These are phyloP conservation scores for Mucor saturninus DNA, from an alignment of 371 early-diverging fungal genomes.

Conservation along the genomic window DNA sequence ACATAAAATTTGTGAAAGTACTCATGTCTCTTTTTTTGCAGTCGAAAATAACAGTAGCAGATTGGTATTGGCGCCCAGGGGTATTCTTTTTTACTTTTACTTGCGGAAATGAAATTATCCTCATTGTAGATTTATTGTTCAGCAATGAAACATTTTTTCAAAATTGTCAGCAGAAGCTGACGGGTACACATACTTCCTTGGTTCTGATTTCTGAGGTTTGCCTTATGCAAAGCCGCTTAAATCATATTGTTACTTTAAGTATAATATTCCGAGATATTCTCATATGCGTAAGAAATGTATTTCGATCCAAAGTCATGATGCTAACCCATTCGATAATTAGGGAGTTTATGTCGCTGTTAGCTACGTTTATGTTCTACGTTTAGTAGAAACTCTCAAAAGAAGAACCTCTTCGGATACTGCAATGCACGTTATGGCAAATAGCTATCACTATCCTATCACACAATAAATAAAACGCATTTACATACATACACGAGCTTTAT, in stretches of 20 bases:
- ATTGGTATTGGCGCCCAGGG: conserved; percentile 35
- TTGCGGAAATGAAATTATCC: conserved; percentile 11
- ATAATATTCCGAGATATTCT: conserved; percentile 16
- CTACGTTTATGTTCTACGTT: conserved; percentile 16
- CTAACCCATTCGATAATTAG: background rate
- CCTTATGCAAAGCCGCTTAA: conserved; percentile 11
- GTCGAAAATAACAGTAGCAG: conserved; percentile 27
- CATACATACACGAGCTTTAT: background rate
- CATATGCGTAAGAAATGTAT: conserved; percentile 16
- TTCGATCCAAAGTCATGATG: background rate
- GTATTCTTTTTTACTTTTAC: conserved; percentile 27
- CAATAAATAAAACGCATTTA: conserved; percentile 7
- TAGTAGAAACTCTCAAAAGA: conserved; percentile 8
- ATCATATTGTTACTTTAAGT: conserved; percentile 4
- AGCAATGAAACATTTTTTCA: conserved; percentile 4
- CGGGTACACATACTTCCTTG: background rate
- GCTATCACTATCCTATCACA: conserved; percentile 12
- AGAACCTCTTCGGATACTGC: conserved; percentile 11
- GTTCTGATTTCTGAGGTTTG: conserved; percentile 18
- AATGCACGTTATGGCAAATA: conserved; percentile 9
- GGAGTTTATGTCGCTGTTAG: conserved; percentile 17
- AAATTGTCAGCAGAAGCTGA: conserved; percentile 17
- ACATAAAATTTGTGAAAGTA: background rate
- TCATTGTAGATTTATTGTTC: conserved; percentile 8
- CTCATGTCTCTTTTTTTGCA: background rate